These are phyloP conservation scores for Pyrenophora seminiperda DNA, from an alignment of 2,329 filamentous ascomycete genomes.

Conservation along the genomic window DNA sequence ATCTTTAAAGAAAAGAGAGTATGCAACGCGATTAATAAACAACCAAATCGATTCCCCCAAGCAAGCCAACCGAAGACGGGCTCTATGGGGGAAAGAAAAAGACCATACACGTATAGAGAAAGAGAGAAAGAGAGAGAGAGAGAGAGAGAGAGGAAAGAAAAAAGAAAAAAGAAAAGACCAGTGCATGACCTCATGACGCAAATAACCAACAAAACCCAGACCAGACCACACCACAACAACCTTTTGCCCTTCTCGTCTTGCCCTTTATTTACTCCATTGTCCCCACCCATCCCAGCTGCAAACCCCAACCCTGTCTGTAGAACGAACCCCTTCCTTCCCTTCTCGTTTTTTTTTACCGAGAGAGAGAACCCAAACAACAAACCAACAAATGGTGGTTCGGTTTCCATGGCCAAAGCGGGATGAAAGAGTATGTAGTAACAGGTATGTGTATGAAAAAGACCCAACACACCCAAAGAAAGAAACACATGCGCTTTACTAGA, in stretches of 20 bases:
- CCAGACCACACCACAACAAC: no score
- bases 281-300: no score
- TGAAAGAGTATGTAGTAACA: no score
- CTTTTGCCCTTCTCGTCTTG: not conserved
- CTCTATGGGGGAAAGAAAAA: not conserved
- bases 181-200: slow-evolving; percentile 8
- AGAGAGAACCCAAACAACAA: no score
- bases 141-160: not conserved
- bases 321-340: no score
- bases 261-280: not conserved
- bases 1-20: slow-evolving; percentile 14
- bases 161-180: not conserved
- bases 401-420: no score
- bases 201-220: not conserved
- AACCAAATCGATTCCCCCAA: not conserved
- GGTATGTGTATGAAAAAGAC: no score
- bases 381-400: no score
- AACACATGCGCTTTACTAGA: no score
- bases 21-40: slow-evolving; percentile 4
- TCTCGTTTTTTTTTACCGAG: no score
- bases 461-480: not conserved
- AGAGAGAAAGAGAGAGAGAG: not conserved
- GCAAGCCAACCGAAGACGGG: not conserved
- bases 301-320: no score
- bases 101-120: no score